phyloP scores from a whole-genome alignment of 1,284 basidiomycete genomes.

The Phylloporus sp. region DNA sequence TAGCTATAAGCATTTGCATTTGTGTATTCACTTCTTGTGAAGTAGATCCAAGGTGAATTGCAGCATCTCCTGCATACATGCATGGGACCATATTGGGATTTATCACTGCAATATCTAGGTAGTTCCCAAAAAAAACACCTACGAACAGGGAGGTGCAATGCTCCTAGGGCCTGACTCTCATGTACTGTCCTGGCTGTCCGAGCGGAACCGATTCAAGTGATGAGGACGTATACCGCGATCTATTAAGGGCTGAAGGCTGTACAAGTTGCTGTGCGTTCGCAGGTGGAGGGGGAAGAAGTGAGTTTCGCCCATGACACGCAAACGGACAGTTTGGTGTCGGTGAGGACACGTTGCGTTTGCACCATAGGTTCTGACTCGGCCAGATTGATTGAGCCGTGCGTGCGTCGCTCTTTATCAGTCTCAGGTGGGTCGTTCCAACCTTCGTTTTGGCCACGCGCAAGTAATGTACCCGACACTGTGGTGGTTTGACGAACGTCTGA shows the following conservation, averaged over 20 bases:
- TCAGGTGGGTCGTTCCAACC: slow-evolving; percentile 93
- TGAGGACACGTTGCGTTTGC: slow-evolving; percentile 67
- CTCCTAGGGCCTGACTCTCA: slow-evolving; percentile 50
- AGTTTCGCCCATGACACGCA: slow-evolving; percentile 48
- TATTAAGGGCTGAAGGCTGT: slow-evolving; percentile 47
- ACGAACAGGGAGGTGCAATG: too few relatives aligned
- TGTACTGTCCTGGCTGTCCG: slow-evolving; percentile 43
- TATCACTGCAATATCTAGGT: too few relatives aligned
- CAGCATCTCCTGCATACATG: too few relatives aligned
- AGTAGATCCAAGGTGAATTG: too few relatives aligned
- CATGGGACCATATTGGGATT: too few relatives aligned
- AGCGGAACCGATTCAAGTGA: slow-evolving; percentile 37
- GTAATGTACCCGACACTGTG: slow-evolving; percentile 36
- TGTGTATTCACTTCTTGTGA: too few relatives aligned
- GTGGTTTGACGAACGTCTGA: slow-evolving; percentile 23
- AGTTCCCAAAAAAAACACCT: too few relatives aligned
- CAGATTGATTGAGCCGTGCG: slow-evolving; percentile 56
- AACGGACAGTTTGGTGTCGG: slow-evolving; percentile 54
- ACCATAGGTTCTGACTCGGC: slow-evolving; percentile 78
- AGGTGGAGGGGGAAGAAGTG: slow-evolving; percentile 64
- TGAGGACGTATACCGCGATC: slow-evolving; percentile 54
- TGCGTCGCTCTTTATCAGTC: slow-evolving; percentile 56
- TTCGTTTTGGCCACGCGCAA: slow-evolving; percentile 71
- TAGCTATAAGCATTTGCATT: too few relatives aligned
- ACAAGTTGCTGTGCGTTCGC: slow-evolving; percentile 55